Base-by-base conservation (phyloP, 768 basidiomycete species). In the Clathrus columnatus region DNA sequence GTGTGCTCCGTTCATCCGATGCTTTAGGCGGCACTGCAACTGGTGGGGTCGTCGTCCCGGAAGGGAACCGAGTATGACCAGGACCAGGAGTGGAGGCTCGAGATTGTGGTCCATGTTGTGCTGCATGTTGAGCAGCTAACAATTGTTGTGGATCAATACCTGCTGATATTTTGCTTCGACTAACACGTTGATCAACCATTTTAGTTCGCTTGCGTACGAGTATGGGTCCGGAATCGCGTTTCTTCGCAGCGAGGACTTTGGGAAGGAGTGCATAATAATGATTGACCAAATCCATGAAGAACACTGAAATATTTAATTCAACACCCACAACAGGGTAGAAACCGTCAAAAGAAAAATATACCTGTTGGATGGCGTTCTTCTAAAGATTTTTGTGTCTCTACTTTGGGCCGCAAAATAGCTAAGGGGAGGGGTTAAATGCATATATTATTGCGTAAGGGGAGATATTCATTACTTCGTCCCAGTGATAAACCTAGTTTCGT, bases 361-460 rank as follows among this genome's bases (percentile, higher is more conserved):
- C 89, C 70, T 16, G 85, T 78, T 50, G 91, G 83, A 72, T 95
- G 85, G 41, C 91, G 87, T 66, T 93, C 93, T 67, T 95, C 91
- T 58, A 98, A 84, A 2, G 93, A 91, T 23, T 93, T 66, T 54
- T 91, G 81, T 5, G 82, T 84, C 65, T 97, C 93, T 41, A 74
- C 63, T 68, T 83, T 87, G 18, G 95, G 95, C 24, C 92, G 75
- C 28, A 95, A 72, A 47, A 97, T 78, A 26, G 82, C 90, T 93
- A 59, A 5, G 47, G n/a, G n/a, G 42, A 50, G 8, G 48, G 56
- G 41, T 14, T 16, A 24, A 23, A 5, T 8, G 20, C 32, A 46
- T 47, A 16, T 46, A 50, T 57, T 47, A 48, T 56, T 11, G 56
- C 42, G 18, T 10, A n/a, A 17, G 2, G 21, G 26, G 28, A 36